Percentiles rank a stretch among this genome's conserved stretches.
phyloP scores from a whole-genome alignment of 2,329 filamentous ascomycete species.

The Colletotrichum trifolii region DNA sequence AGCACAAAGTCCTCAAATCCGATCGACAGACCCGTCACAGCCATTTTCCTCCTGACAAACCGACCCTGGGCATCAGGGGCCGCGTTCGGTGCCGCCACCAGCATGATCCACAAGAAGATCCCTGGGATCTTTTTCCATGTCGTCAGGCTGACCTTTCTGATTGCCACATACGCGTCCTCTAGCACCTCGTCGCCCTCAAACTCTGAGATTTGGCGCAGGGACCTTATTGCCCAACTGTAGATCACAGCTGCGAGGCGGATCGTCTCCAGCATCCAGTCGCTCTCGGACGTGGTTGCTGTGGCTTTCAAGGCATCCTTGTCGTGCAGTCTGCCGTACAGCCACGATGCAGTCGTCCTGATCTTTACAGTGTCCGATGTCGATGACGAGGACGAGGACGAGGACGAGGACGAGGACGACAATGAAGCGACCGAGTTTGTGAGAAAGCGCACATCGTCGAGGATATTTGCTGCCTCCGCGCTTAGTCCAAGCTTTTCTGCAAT shows the following conservation, averaged over 20 bases:
- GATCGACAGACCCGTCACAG: conserved; percentile 42
- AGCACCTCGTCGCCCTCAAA: conserved; percentile 38
- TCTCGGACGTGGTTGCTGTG: conserved; percentile 4
- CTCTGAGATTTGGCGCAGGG: conserved; percentile 41
- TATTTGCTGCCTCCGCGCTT: conserved; percentile 36
- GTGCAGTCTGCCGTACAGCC: conserved; percentile 39
- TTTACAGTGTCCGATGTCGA: conserved; percentile 8
- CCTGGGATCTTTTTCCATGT: conserved; percentile 46
- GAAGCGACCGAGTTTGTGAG: conserved; percentile 40
- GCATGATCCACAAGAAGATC: conserved; percentile 45
- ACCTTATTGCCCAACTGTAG: conserved; percentile 42
- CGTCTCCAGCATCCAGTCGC: conserved; percentile 40
- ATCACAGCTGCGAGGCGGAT: conserved; percentile 41
- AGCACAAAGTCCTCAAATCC: conserved; percentile 43
- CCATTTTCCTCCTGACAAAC: conserved; percentile 45
- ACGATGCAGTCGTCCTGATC: conserved; percentile 39
- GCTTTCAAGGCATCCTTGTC: conserved; percentile 2
- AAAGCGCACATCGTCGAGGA: conserved; percentile 45
- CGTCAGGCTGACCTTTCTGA: conserved; percentile 41
- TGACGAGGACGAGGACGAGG: neutral
- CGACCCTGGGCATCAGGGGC: conserved; percentile 41
- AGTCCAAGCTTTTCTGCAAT: conserved; percentile 34
- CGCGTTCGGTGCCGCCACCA: conserved; percentile 42
- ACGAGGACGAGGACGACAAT: conserved; percentile 8
- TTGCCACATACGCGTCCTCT: conserved; percentile 39